Conservation (phyloP, 768 basidiomycete genomes). For the Amanita polypyramis region DNA sequence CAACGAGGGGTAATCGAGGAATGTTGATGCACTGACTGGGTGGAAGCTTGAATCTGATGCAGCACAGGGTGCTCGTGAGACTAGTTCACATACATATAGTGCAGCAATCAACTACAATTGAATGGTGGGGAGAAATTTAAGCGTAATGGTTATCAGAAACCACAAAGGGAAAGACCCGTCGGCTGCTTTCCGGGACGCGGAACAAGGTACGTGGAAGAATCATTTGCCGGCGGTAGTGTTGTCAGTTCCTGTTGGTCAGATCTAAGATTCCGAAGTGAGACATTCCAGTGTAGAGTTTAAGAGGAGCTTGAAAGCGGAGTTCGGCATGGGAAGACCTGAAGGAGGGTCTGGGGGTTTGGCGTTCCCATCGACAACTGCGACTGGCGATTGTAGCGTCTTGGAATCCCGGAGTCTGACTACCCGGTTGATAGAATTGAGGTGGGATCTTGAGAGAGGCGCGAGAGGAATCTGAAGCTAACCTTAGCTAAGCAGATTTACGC, state of each 20-base stretch:
- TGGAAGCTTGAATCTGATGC: background rate
- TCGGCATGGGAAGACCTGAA: conserved; percentile 17
- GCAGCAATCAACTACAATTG: background rate
- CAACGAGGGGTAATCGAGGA: background rate
- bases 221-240: conserved; percentile 20
- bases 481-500: conserved; percentile 33
- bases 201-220: conserved; percentile 8
- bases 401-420: background rate
- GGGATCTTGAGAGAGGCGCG: background rate
- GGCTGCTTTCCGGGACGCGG: too few relatives aligned
- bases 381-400: conserved; percentile 1
- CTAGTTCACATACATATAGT: background rate
- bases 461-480: conserved; percentile 10
- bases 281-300: conserved; percentile 13
- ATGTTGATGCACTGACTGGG: background rate
- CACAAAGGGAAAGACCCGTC: too few relatives aligned
- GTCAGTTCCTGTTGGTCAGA: conserved; percentile 21
- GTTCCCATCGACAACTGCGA: conserved; percentile 9
- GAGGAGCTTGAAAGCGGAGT: conserved; percentile 22
- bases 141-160: too few relatives aligned
- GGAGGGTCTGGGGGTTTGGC: background rate
- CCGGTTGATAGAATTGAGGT: conserved; percentile 10
- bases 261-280: conserved; percentile 4
- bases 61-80: background rate
- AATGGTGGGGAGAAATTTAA: background rate